These are phyloP conservation scores for Trichoderma sp. DNA, from an alignment of 2,329 filamentous ascomycete genomes.

Conservation along the genomic window DNA sequence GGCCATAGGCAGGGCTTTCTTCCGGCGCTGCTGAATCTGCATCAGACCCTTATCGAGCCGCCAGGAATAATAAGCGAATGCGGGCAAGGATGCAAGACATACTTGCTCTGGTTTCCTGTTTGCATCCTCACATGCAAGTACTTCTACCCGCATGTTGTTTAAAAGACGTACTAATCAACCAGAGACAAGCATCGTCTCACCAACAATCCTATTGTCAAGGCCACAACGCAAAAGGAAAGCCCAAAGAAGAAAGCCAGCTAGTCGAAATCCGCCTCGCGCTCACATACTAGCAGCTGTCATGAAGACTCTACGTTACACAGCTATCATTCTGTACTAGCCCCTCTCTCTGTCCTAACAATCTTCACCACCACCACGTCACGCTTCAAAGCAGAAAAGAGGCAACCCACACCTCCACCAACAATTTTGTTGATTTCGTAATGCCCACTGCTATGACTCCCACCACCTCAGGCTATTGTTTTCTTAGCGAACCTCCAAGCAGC, in stretches of 20 bases:
- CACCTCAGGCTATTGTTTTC: slow-evolving; percentile 7
- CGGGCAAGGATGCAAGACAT: background rate
- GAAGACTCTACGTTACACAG: background rate
- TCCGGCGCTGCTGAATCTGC: background rate
- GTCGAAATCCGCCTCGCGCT: background rate
- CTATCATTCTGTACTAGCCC: background rate
- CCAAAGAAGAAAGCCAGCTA: background rate
- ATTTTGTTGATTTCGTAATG: background rate
- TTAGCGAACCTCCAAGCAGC: slow-evolving; percentile 9
- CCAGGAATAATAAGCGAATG: background rate
- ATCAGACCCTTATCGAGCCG: background rate
- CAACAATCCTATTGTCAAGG: background rate
- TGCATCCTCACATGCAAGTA: background rate
- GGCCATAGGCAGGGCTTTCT: background rate
- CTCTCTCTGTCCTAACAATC: background rate
- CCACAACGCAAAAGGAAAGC: background rate
- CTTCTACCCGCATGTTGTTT: background rate
- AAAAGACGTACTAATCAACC: background rate
- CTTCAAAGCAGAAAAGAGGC: background rate
- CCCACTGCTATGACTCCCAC: slow-evolving; percentile 1
- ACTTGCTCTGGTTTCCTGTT: background rate
- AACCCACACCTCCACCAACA: background rate
- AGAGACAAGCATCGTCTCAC: background rate
- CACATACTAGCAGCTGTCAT: background rate
- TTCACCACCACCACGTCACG: background rate